Conservation (phyloP, 1,284 basidiomycete genomes). For the Trichosporon sp. region DNA sequence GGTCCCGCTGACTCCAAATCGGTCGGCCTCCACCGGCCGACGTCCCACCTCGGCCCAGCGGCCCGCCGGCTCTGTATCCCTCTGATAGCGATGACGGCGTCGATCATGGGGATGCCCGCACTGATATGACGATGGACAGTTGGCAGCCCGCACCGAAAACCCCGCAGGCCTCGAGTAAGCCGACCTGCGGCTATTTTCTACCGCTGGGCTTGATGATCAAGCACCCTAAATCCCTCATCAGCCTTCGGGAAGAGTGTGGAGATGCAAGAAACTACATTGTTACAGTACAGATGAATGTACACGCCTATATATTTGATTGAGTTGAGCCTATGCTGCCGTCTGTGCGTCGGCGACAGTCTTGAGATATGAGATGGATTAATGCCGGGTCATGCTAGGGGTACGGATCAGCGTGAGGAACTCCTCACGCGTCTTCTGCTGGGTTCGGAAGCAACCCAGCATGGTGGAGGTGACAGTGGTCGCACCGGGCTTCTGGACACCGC, state of each 20-base stretch:
- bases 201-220: not conserved
- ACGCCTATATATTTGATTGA: slow-evolving; percentile 4
- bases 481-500: slow-evolving; percentile 98
- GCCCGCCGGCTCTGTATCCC: no score
- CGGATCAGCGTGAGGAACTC: slow-evolving; percentile 55
- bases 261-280: slow-evolving; percentile 8
- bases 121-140: not conserved
- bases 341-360: not conserved
- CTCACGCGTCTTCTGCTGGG: slow-evolving; percentile 94
- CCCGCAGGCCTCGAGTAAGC: not conserved
- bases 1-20: no score
- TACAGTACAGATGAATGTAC: slow-evolving; percentile 28
- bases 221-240: not conserved
- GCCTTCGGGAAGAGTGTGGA: not conserved
- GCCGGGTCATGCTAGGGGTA: slow-evolving; percentile 35
- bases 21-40: not conserved
- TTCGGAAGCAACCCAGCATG: slow-evolving; percentile 97
- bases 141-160: not conserved
- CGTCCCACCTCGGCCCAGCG: no score
- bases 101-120: not conserved
- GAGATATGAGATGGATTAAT: slow-evolving; percentile 17
- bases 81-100: not conserved
- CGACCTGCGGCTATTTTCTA: not conserved
- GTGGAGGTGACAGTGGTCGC: slow-evolving; percentile 95
- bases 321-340: slow-evolving; percentile 1